Percentiles rank a stretch among this genome's conserved stretches.
These are phyloP conservation scores for Macrophomina phaseolina DNA, from an alignment of 2,329 filamentous ascomycete genomes.

Conservation along the genomic window DNA sequence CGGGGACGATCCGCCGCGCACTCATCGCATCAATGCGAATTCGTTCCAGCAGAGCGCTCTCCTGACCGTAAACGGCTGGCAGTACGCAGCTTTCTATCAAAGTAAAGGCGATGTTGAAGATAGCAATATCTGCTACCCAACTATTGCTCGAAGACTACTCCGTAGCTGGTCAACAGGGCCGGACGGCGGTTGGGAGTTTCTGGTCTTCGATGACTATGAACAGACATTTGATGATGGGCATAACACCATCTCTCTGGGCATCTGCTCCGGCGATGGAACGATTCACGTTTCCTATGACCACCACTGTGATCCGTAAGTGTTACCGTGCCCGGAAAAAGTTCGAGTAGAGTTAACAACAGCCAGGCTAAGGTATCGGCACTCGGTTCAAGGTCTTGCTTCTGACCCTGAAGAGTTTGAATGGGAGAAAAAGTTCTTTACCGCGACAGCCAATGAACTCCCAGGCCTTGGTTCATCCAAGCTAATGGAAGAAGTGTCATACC, in stretches of 20 bases:
- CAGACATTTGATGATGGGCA: slow-evolving; percentile 59
- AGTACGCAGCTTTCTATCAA: slow-evolving; percentile 56
- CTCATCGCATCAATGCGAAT: slow-evolving; percentile 52
- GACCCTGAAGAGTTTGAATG: background rate
- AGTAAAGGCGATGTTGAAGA: slow-evolving; percentile 36
- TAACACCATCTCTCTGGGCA: slow-evolving; percentile 60
- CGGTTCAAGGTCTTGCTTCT: background rate
- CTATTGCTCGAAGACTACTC: slow-evolving; percentile 53
- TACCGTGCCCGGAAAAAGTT: no score
- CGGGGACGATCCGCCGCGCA: slow-evolving; percentile 40
- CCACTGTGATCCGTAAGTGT: slow-evolving; percentile 37
- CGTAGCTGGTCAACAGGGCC: slow-evolving; percentile 38
- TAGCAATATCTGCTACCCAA: slow-evolving; percentile 48
- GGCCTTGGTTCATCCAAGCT: background rate
- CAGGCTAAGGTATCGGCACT: slow-evolving; percentile 12
- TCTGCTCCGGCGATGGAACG: slow-evolving; percentile 57
- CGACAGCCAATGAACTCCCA: background rate
- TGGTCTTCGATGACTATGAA: slow-evolving; percentile 57
- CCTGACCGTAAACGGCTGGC: slow-evolving; percentile 55
- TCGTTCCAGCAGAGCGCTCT: slow-evolving; percentile 58
- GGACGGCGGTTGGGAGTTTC: slow-evolving; percentile 48
- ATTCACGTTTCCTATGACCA: slow-evolving; percentile 61
- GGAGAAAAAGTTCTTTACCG: background rate
- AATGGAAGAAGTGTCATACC: slow-evolving; percentile 51
- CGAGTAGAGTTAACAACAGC: background rate